Conservation (phyloP, 1,284 basidiomycete species). For the Puccinia polysora region DNA sequence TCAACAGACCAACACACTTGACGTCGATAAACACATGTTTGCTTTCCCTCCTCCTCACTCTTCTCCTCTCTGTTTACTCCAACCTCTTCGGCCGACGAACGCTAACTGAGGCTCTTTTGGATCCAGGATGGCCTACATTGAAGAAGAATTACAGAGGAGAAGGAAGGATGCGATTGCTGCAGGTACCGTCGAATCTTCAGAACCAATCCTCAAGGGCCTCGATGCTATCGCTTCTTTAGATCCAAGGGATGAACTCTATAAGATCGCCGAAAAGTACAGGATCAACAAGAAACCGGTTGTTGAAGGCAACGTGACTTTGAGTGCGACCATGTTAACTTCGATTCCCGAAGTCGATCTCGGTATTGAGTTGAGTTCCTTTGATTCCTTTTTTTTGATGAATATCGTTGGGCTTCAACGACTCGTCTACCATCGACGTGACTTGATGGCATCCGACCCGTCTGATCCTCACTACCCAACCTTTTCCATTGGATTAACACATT, state of each 20-base stretch:
- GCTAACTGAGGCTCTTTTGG: too few relatives aligned
- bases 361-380: slow-evolving; percentile 71
- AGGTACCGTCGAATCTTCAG: slow-evolving; percentile 55
- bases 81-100: too few relatives aligned
- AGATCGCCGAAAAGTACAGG: slow-evolving; percentile 65
- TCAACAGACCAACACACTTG: slow-evolving; percentile 87
- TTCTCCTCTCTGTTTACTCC: background rate
- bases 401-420: too few relatives aligned
- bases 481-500: too few relatives aligned
- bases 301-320: slow-evolving; percentile 88
- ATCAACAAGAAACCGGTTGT: slow-evolving; percentile 55
- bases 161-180: slow-evolving; percentile 57
- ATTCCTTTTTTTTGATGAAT: too few relatives aligned
- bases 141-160: slow-evolving; percentile 80
- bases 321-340: slow-evolving; percentile 86
- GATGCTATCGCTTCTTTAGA: slow-evolving; percentile 56
- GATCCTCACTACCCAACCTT: too few relatives aligned
- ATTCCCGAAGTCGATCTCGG: slow-evolving; percentile 93
- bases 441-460: too few relatives aligned
- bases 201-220: slow-evolving; percentile 48
- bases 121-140: slow-evolving; percentile 98
- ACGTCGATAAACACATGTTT: slow-evolving; percentile 97
- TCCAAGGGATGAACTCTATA: slow-evolving; percentile 75
- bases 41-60: too few relatives aligned
- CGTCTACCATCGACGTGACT: too few relatives aligned